These are phyloP conservation scores for Desmodesmus armatus DNA, from an alignment of 139 green algal species.

Conservation along the genomic window DNA sequence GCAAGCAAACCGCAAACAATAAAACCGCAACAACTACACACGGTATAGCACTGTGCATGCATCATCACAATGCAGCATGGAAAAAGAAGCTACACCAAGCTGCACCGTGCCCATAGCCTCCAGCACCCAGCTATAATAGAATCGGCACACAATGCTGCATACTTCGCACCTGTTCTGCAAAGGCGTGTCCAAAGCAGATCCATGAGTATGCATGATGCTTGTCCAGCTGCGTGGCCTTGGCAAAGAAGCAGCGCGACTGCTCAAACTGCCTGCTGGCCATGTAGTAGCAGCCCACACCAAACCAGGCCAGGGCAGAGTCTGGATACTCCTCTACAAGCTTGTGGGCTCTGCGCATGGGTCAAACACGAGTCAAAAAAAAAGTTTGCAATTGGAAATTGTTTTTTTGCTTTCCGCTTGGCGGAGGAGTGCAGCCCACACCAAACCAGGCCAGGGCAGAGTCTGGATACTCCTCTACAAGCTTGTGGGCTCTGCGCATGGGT, in stretches of 20 bases:
- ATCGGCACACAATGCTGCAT: not conserved
- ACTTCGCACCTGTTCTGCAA: constrained; percentile 79
- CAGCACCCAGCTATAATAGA: too few relatives aligned
- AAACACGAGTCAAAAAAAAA: too few relatives aligned
- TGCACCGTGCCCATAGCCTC: too few relatives aligned
- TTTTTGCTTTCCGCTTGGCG: not conserved
- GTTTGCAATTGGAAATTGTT: not conserved
- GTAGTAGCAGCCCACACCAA: constrained; percentile 97
- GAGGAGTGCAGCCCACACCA: constrained; percentile 90
- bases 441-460: constrained; percentile 87
- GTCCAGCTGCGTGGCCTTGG: constrained; percentile 88
- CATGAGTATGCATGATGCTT: constrained; percentile 88
- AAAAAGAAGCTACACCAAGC: too few relatives aligned
- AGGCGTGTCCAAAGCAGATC: constrained; percentile 95
- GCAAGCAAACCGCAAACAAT: too few relatives aligned
- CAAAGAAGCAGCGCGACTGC: constrained; percentile 83
- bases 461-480: constrained; percentile 90
- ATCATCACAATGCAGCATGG: too few relatives aligned
- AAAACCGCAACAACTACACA: too few relatives aligned
- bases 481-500: constrained; percentile 67
- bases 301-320: constrained; percentile 85
- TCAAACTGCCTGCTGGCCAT: constrained; percentile 74
- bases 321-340: constrained; percentile 91
- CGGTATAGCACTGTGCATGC: not conserved
- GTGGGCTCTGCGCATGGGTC: constrained; percentile 49